Evolutionary conservation across 2,329 filamentous ascomycete species (phyloP).

Genomic region (Rutstroemia sp.): DNA sequence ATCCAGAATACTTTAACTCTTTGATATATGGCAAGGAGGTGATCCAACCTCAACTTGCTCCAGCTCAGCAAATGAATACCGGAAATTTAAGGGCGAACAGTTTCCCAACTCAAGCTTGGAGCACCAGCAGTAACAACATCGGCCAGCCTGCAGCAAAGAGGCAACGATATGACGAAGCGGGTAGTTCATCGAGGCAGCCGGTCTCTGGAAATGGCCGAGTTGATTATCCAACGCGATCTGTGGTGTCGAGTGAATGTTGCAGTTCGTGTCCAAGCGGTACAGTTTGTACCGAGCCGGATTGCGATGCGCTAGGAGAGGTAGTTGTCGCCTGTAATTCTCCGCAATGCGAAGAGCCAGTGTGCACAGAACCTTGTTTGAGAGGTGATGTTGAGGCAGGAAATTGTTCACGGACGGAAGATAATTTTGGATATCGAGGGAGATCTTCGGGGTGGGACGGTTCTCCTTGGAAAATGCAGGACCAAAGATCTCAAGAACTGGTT

Average conservation of each 20-base stretch:
- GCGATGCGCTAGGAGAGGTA: slow-evolving; percentile 9
- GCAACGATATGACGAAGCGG: not conserved
- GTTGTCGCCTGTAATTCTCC: slow-evolving; percentile 17
- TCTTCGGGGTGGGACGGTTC: slow-evolving; percentile 8
- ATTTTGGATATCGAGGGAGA: not conserved
- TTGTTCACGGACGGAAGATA: slow-evolving; percentile 2
- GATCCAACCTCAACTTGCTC: not conserved
- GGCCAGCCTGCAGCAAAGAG: not conserved
- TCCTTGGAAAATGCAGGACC: slow-evolving; percentile 11
- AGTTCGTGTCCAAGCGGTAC: slow-evolving; percentile 23
- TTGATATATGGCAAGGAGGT: not conserved
- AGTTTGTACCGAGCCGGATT: slow-evolving; percentile 20
- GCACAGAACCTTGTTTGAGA: slow-evolving; percentile 17
- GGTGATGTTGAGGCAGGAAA: slow-evolving; percentile 10
- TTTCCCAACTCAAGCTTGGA: not conserved
- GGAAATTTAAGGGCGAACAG: not conserved
- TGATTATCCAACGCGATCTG: not conserved
- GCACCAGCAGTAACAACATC: not conserved
- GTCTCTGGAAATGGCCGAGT: not conserved
- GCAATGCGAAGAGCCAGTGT: slow-evolving; percentile 17
- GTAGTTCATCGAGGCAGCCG: not conserved
- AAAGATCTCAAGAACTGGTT: not conserved
- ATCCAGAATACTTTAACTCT: not conserved
- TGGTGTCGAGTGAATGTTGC: slow-evolving; percentile 21
- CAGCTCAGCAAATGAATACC: not conserved